These are phyloP conservation scores for Barnettozyma botsteinii DNA, from an alignment of 805 yeast genomes.

Conservation along the genomic window DNA sequence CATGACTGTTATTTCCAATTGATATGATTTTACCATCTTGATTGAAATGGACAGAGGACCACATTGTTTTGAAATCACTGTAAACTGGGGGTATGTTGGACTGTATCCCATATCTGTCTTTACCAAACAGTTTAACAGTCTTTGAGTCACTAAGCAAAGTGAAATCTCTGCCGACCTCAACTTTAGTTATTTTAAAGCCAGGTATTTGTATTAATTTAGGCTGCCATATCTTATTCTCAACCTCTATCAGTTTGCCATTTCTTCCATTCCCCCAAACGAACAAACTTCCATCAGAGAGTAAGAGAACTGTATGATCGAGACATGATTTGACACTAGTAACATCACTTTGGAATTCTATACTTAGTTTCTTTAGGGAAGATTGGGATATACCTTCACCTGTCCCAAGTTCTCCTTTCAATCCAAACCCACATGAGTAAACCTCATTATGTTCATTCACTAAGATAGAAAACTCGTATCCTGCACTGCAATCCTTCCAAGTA, in stretches of 20 bases:
- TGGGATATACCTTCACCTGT: conserved; percentile 27
- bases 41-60: conserved; percentile 69
- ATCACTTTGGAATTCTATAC: conserved; percentile 9
- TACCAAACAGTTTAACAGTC: conserved; percentile 29
- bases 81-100: conserved; percentile 4
- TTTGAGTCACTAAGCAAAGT: conserved; percentile 33
- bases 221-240: conserved; percentile 10
- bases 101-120: conserved; percentile 26
- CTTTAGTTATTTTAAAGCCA: background rate
- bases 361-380: conserved; percentile 5
- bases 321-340: conserved; percentile 31
- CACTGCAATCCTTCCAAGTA: conserved; percentile 43
- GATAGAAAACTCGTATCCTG: conserved; percentile 79
- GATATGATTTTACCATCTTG: conserved; percentile 34
- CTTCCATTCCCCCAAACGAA: conserved; percentile 68
- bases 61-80: conserved; percentile 47
- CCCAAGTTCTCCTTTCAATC: conserved; percentile 74
- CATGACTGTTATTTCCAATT: conserved; percentile 72
- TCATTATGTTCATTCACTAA: conserved; percentile 36
- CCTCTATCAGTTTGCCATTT: conserved; percentile 45
- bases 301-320: conserved; percentile 40
- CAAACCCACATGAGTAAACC: conserved; percentile 54
- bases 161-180: conserved; percentile 53
- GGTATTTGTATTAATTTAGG: conserved; percentile 10
- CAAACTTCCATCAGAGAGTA: conserved; percentile 36